Base-by-base conservation (phyloP, 2,329 filamentous ascomycete genomes). In the Fusarium vanettenii region DNA sequence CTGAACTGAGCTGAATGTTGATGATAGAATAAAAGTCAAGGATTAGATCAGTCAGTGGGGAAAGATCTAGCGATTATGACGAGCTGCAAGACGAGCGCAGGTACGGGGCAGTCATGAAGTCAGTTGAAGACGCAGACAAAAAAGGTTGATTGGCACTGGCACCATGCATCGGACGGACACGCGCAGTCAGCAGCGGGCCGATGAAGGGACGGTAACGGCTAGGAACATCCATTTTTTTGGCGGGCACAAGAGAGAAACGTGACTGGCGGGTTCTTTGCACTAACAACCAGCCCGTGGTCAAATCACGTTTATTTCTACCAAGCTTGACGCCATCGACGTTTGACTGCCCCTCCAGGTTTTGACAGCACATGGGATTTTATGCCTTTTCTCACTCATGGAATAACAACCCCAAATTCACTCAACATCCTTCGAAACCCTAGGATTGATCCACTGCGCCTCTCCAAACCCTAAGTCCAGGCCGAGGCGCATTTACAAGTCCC, bases 21-120 rank as follows among this genome's bases (percentile, higher is more conserved):
- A 62, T 25, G 43, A 45, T 25, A 60, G 45, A 55, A 62, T 72
- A 29, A 25, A 56, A 56, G 35, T 29, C 20, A 16, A 41, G 64
- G 29, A 67, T 61, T 35, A 60, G 55, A 56, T 29, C 48, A 39
- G 56, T 39, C 48, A 39, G 56, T 39, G 72, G 69, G 64, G 50
- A 56, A 57, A 45, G 56, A 70, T 66, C 67, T 62, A 67, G 65
- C 66, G 67, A 72, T 71, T 73, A 45, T 52, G 67, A 73, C 66
- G 59, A 61, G 48, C 76, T 78, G 76, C 66, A 67, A 75, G 69
- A 65, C 73, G 65, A 67, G 76, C 65, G 76, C 73, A 76, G 73
- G 71, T 74, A 78, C 76, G 56, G 66, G 70, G 57, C 65, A 43
- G 31, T 35, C 55, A 71, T 76, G 75, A 77, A 76, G 76, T 75